Evolutionary conservation across 2,329 filamentous ascomycete species (phyloP).

Genomic region (Fusarium agapanthi): DNA sequence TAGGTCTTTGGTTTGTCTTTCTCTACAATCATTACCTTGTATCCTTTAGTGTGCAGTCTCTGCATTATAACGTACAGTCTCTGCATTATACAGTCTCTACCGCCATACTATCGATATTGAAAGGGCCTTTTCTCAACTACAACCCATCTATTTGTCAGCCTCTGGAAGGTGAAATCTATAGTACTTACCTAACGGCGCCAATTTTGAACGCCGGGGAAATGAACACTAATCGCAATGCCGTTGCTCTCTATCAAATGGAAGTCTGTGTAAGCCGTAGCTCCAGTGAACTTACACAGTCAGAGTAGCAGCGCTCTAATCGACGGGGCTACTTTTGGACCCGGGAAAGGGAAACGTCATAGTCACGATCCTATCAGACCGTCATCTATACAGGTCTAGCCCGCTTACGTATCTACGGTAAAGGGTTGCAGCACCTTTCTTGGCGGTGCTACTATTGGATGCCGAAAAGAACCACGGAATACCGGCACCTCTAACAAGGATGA

Average conservation of each 20-base stretch:
- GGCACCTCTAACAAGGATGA: background rate
- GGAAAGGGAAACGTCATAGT: background rate
- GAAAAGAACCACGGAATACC: background rate
- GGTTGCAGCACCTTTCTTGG: background rate
- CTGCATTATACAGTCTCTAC: background rate
- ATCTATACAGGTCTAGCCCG: background rate
- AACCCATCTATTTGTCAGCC: background rate
- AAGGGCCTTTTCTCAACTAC: background rate
- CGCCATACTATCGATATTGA: background rate
- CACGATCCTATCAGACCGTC: too few species aligned
- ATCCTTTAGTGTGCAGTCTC: background rate
- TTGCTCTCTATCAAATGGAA: background rate
- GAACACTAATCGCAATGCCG: background rate
- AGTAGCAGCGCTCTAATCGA: background rate
- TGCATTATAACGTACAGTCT: background rate
- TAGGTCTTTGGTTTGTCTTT: background rate
- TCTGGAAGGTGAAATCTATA: fast-evolving
- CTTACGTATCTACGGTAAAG: background rate
- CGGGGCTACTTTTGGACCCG: background rate
- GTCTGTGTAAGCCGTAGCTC: background rate
- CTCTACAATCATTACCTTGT: background rate
- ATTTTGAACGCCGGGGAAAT: background rate
- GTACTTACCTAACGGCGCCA: background rate
- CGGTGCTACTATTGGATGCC: background rate
- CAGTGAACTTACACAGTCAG: background rate